Evolutionary conservation across 371 early-diverging fungal genomes (phyloP).

Genomic region (Mucor velutinosus): DNA sequence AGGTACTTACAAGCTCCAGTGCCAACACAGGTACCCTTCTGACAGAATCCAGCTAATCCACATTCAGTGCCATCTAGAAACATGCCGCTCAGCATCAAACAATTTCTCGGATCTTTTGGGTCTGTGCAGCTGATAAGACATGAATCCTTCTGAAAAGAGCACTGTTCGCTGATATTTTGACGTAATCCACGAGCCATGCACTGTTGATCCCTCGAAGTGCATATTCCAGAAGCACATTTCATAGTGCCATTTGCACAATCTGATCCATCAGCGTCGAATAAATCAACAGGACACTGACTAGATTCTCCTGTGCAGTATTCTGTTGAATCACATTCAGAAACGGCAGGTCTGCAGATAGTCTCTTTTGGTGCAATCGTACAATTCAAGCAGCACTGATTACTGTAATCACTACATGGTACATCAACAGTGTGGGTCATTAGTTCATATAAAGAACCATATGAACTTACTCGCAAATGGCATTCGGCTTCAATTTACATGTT

Average conservation of each 20-base stretch:
- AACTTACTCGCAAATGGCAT: constrained; percentile 74
- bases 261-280: constrained; percentile 68
- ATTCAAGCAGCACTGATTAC: constrained; percentile 81
- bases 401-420: constrained; percentile 61
- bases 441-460: neutral
- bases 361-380: constrained; percentile 71
- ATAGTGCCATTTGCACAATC: constrained; percentile 63
- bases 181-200: constrained; percentile 69
- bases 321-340: constrained; percentile 81
- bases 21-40: constrained; percentile 47
- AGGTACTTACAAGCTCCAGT: constrained; percentile 48
- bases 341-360: constrained; percentile 76
- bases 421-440: neutral
- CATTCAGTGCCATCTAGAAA: constrained; percentile 93
- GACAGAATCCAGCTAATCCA: constrained; percentile 74
- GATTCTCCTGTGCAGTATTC: constrained; percentile 83
- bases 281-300: constrained; percentile 77
- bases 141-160: constrained; percentile 55
- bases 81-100: constrained; percentile 69
- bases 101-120: constrained; percentile 51
- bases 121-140: constrained; percentile 75
- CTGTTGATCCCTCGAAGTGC: constrained; percentile 87
- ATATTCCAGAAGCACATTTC: constrained; percentile 86
- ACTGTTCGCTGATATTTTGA: constrained; percentile 52
- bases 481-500: constrained; percentile 79